Evolutionary conservation across 768 basidiomycete species (phyloP).

Genomic region (Clitopilus hobsonii): DNA sequence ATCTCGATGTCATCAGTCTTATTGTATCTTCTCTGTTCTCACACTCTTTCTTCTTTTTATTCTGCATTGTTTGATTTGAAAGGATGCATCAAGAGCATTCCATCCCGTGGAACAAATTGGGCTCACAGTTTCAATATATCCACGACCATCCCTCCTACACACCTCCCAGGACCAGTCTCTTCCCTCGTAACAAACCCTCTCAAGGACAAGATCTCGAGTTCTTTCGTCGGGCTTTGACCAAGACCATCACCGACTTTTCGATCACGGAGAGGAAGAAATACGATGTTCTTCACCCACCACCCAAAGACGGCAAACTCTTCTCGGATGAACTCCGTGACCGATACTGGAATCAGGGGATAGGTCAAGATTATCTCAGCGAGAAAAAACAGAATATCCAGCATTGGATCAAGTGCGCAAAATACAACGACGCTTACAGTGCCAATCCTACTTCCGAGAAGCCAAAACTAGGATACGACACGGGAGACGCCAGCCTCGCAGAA

Average conservation of each 20-base stretch:
- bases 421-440: no score
- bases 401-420: no score
- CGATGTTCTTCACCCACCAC: slow-evolving; percentile 9
- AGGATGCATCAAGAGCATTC: slow-evolving; percentile 40
- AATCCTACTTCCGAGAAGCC: neutral
- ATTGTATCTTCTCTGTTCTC: no score
- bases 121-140: slow-evolving; percentile 26
- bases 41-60: no score
- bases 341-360: no score
- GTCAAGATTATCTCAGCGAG: no score
- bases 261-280: slow-evolving; percentile 33
- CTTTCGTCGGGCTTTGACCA: slow-evolving; percentile 22
- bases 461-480: slow-evolving; percentile 12
- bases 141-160: slow-evolving; percentile 22
- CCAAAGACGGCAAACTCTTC: slow-evolving; percentile 20
- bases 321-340: slow-evolving; percentile 20
- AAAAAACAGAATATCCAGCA: no score
- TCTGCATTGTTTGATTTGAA: no score
- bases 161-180: slow-evolving; percentile 20
- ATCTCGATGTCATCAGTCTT: no score
- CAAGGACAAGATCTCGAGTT: slow-evolving; percentile 25
- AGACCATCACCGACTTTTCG: slow-evolving; percentile 26
- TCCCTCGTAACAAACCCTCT: slow-evolving; percentile 15
- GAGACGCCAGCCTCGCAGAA: slow-evolving; percentile 24
- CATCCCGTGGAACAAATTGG: slow-evolving; percentile 30